These are phyloP conservation scores for Senna siamea DNA, from an alignment of 306 rosid species.

Conservation along the genomic window DNA sequence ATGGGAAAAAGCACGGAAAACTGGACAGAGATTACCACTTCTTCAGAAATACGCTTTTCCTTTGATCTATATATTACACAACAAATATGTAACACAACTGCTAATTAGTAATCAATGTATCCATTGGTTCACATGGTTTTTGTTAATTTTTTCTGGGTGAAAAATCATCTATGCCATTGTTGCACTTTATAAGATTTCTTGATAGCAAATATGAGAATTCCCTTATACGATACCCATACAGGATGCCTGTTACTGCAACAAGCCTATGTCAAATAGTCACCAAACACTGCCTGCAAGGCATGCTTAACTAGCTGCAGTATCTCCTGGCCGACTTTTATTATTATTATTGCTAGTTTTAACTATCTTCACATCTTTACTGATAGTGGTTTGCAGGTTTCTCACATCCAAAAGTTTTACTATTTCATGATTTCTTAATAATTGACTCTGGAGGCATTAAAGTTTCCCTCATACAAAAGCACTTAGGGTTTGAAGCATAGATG, in stretches of 20 bases:
- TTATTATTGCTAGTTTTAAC: slow-evolving; percentile 84
- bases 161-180: neutral
- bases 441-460: neutral
- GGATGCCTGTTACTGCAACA: neutral
- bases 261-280: too few relatives aligned
- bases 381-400: slow-evolving; percentile 92
- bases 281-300: too few relatives aligned
- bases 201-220: slow-evolving; percentile 16
- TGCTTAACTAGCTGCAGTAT: too few relatives aligned
- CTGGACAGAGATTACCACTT: slow-evolving; percentile 31
- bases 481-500: too few relatives aligned
- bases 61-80: neutral
- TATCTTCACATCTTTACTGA: slow-evolving; percentile 88
- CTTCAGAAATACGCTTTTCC: neutral
- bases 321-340: too few relatives aligned
- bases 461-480: neutral
- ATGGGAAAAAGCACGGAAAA: slow-evolving; percentile 33
- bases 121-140: neutral
- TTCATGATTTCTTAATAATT: slow-evolving; percentile 1
- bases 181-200: slow-evolving; percentile 10
- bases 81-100: neutral
- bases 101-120: neutral
- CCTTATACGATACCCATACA: neutral
- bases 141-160: neutral
- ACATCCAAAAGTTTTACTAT: slow-evolving; percentile 5